These are phyloP conservation scores for Metarhizium guizhouense DNA, from an alignment of 2,329 filamentous ascomycete species.

Conservation along the genomic window DNA sequence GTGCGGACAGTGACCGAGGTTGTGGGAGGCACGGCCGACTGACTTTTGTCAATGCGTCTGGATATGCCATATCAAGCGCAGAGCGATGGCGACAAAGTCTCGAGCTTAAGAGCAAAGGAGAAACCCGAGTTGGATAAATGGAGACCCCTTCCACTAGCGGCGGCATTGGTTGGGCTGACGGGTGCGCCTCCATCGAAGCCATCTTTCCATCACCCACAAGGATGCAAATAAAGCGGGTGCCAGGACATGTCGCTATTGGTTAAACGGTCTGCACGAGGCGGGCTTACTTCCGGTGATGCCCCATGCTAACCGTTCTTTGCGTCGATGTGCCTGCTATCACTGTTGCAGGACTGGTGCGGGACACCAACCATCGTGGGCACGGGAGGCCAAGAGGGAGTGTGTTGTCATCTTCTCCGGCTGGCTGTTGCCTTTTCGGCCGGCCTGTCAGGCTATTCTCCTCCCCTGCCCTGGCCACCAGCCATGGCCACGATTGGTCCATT, in stretches of 20 bases:
- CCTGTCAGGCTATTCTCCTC: neutral
- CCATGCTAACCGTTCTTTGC: neutral
- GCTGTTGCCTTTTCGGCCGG: conserved; percentile 7
- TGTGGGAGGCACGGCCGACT: conserved; percentile 2
- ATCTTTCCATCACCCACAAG: conserved; percentile 8
- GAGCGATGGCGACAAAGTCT: neutral
- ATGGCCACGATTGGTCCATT: conserved; percentile 1
- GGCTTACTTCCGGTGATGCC: neutral
- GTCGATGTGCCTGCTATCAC: neutral
- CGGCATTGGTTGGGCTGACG: conserved; percentile 7
- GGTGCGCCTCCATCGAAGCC: conserved; percentile 8
- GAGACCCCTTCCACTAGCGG: conserved; percentile 6
- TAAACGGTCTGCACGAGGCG: neutral
- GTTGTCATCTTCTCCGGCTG: conserved; percentile 3
- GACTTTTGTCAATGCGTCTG: conserved; percentile 2
- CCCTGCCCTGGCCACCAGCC: neutral
- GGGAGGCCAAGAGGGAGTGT: neutral
- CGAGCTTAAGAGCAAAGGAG: conserved; percentile 1
- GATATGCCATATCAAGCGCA: neutral
- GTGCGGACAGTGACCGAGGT: conserved; percentile 6
- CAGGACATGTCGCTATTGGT: neutral
- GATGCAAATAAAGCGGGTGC: neutral
- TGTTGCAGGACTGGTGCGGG: neutral
- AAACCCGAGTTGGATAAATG: conserved; percentile 1
- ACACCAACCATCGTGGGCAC: neutral